A percentile compares a stretch with the other conserved stretches of the same genome.
Conservation (phyloP, 2,329 filamentous ascomycete genomes). For the Aspergillus sergii region DNA sequence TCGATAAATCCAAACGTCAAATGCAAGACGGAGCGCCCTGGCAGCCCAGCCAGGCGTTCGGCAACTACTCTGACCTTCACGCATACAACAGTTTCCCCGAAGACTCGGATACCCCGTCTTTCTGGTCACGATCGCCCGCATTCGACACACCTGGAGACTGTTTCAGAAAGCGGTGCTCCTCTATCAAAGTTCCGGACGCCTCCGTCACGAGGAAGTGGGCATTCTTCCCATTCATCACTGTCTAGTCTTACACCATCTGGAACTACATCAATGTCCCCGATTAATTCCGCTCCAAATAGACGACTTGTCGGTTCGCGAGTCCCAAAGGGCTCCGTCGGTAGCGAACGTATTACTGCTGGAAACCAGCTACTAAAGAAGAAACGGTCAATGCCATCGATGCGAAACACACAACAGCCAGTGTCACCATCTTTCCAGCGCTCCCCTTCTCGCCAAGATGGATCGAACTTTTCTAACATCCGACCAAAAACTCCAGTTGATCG, state of each 20-base stretch:
- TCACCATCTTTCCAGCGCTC: conserved; percentile 37
- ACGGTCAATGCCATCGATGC: conserved; percentile 62
- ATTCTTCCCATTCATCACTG: conserved; percentile 70
- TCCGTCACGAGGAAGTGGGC: conserved; percentile 65
- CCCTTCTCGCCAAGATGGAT: conserved; percentile 39
- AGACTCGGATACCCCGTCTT: conserved; percentile 79
- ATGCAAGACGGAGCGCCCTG: conserved; percentile 70
- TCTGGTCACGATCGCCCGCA: conserved; percentile 70
- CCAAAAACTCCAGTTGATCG: conserved; percentile 75
- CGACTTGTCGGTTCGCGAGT: conserved; percentile 55
- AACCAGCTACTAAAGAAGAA: conserved; percentile 61
- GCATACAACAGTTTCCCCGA: conserved; percentile 64
- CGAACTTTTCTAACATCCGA: conserved; percentile 44
- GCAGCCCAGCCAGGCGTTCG: conserved; percentile 70
- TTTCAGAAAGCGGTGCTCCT: conserved; percentile 83
- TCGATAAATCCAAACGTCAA: conserved; percentile 91
- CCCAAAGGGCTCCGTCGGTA: conserved; percentile 38
- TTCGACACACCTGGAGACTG: conserved; percentile 78
- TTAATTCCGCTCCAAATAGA: conserved; percentile 63
- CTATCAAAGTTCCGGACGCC: conserved; percentile 64
- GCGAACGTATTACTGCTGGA: conserved; percentile 56
- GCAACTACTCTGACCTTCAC: conserved; percentile 90
- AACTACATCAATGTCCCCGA: conserved; percentile 59
- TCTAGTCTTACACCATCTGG: conserved; percentile 65
- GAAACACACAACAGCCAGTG: conserved; percentile 43